Percentiles rank a stretch among this genome's conserved stretches.
Conservation (phyloP, 257 asterid genomes). For the Haberlea rhodopensis region DNA sequence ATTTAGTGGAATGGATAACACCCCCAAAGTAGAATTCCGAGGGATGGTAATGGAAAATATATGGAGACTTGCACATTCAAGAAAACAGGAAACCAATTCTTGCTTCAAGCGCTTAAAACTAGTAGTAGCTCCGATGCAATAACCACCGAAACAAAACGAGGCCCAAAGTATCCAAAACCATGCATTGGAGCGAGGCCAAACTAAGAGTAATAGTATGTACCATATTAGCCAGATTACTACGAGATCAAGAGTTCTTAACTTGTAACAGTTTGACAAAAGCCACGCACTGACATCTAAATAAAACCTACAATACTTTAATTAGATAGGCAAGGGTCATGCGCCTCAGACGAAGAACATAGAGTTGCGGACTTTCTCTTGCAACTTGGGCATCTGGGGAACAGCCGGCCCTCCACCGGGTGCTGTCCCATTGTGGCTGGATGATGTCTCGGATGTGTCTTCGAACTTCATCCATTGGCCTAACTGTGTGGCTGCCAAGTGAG, state of each 20-base stretch:
- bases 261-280: background rate
- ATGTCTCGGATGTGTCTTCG: conserved; percentile 80
- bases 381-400: conserved; percentile 68
- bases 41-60: too few species aligned
- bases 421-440: conserved; percentile 74
- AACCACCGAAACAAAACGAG: background rate
- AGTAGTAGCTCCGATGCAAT: conserved; percentile 19
- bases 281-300: conserved; percentile 8
- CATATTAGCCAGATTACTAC: too few species aligned
- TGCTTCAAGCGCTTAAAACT: too few species aligned
- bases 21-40: too few species aligned
- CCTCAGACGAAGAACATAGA: conserved; percentile 78
- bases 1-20: too few species aligned
- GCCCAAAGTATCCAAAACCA: conserved; percentile 16
- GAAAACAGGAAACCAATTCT: too few species aligned
- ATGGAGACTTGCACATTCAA: too few species aligned
- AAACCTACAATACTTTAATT: conserved; percentile 8
- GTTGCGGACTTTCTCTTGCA: conserved; percentile 63
- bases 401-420: conserved; percentile 55
- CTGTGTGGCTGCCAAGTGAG: conserved; percentile 94
- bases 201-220: conserved; percentile 6
- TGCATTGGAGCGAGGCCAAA: background rate
- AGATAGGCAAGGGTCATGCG: background rate
- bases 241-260: conserved; percentile 27
- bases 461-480: conserved; percentile 91